These are phyloP conservation scores for Leccinum proliferum DNA, from an alignment of 1,284 basidiomycete species.

Conservation along the genomic window DNA sequence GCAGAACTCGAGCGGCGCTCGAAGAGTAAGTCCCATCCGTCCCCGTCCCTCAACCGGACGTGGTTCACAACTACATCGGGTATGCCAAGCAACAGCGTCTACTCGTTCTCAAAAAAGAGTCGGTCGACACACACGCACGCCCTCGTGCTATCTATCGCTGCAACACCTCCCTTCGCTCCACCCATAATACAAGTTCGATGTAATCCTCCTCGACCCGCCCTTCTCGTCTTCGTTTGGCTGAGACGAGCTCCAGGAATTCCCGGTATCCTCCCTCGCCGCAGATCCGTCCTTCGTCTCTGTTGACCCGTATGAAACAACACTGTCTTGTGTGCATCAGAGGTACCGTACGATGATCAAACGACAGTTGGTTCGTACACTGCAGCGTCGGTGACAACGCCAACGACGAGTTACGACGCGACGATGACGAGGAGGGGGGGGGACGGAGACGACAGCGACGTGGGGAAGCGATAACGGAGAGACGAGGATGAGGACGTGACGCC, in stretches of 20 bases:
- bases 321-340: constrained; percentile 99
- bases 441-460: too few species aligned
- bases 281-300: constrained; percentile 90
- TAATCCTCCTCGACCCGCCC: constrained; percentile 90
- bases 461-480: too few species aligned
- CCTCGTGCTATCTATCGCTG: constrained; percentile 65
- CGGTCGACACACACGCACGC: constrained; percentile 56
- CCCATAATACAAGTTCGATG: constrained; percentile 77
- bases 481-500: too few species aligned
- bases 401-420: too few species aligned
- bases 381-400: constrained; percentile 65
- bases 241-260: constrained; percentile 77
- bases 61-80: constrained; percentile 26
- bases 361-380: constrained; percentile 96
- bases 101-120: constrained; percentile 61
- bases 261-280: constrained; percentile 79
- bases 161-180: constrained; percentile 49
- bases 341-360: constrained; percentile 92
- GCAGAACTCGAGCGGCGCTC: constrained; percentile 84
- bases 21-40: constrained; percentile 70
- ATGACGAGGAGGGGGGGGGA: too few species aligned
- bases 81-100: constrained; percentile 62
- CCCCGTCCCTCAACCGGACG: neutral
- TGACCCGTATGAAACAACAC: constrained; percentile 91
- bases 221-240: constrained; percentile 80